Base-by-base conservation (phyloP, 306 rosid species). In the Canavalia gladiata region DNA sequence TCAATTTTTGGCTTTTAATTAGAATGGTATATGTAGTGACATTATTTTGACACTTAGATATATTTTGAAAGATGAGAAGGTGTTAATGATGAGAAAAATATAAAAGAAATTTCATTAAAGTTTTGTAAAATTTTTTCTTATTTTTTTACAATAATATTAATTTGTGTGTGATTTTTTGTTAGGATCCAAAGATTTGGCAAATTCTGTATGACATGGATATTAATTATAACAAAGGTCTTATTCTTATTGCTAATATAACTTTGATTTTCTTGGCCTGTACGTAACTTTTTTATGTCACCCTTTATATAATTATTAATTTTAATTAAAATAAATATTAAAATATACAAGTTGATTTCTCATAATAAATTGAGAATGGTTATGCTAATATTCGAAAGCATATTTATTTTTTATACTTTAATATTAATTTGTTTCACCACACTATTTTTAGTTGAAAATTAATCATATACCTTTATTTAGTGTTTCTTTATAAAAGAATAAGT, bases 171-270 rank as follows among this genome's bases (percentile, higher is more conserved):
- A 7, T 69, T 79, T 77, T 87, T 60, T 18, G 31, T 84, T 77
- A 95, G 99, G 97, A 97, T 70, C 93, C 88, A 66, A 81, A 69
- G 75, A 88, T 63, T 50, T 93, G 97, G 95, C 89, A 87, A 83
- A 93, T 95, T 97, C 92, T 93, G 41, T 93, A 93, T 86, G 99
- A 97, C 83, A 95, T 95, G 99, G 99, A 95, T 86, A 60, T 95
- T 62, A 91, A 93, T 90, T 79, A 74, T 35, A 97, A 95, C 74
- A 95, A 82, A 86, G 87, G 91, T 70, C 89, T 80, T 73, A 92
- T 89, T 37, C 91, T 92, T 76, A 95, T 88, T 75, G 99, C 94
- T 63, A 95, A 95, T 85, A 18, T 18, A 95, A 84, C 86, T 90
- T 91, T 54, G 99, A 97, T 66, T 91, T 78, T 84, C 93, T 93